These are phyloP conservation scores for Diplosphaera chodatii DNA, from an alignment of 139 green algal species.

Conservation along the genomic window DNA sequence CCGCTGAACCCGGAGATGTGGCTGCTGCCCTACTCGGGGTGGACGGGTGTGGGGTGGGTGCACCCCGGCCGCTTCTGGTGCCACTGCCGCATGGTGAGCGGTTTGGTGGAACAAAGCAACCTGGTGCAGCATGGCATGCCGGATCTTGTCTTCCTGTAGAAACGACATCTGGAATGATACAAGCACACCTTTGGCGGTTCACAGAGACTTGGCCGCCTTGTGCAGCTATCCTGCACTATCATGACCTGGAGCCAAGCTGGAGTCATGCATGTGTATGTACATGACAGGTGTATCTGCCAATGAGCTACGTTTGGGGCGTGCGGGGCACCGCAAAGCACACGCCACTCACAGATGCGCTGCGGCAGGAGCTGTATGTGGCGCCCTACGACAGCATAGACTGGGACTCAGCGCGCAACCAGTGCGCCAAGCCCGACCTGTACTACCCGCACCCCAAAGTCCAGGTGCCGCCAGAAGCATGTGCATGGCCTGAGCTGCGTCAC, in stretches of 20 bases:
- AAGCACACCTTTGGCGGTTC: no score
- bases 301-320: conserved; percentile 94
- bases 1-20: conserved; percentile 95
- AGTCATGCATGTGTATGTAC: not conserved
- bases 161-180: no score
- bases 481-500: no score
- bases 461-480: conserved; percentile 22
- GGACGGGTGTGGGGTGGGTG: conserved; percentile 68
- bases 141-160: no score
- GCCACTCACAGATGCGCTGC: conserved; percentile 37
- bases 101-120: no score
- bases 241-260: no score
- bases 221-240: no score
- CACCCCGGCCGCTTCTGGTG: conserved; percentile 97
- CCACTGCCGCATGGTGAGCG: conserved; percentile 89
- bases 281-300: conserved; percentile 94
- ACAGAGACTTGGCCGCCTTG: no score
- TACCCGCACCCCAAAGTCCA: conserved; percentile 94
- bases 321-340: conserved; percentile 58
- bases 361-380: conserved; percentile 78
- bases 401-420: conserved; percentile 81
- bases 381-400: conserved; percentile 89
- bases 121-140: no score
- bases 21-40: conserved; percentile 86
- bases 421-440: conserved; percentile 92